phyloP scores from a whole-genome alignment of 495 filamentous ascomycete species.

The Amorphotheca resinae region DNA sequence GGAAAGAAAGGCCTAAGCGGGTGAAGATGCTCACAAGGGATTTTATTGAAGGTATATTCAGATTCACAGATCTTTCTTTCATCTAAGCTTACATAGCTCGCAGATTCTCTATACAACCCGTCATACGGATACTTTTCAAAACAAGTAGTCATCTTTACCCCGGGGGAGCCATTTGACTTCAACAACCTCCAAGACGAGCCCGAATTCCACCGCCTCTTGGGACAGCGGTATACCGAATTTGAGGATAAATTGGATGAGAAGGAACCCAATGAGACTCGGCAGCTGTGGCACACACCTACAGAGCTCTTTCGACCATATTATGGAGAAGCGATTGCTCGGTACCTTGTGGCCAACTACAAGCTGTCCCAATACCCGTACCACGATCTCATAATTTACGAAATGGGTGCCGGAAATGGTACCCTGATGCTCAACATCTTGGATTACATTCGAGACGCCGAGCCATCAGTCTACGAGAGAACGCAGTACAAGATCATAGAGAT shows the following conservation, averaged over 20 bases:
- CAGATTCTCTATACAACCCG: slow-evolving; percentile 94
- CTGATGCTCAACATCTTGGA: slow-evolving; percentile 97
- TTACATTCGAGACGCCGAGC: slow-evolving; percentile 82
- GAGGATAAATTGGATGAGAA: slow-evolving; percentile 73
- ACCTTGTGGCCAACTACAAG: slow-evolving; percentile 91
- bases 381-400: slow-evolving; percentile 96
- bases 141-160: slow-evolving; percentile 90
- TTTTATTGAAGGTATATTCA: slow-evolving; percentile 77
- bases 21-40: slow-evolving; percentile 96
- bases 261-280: slow-evolving; percentile 57
- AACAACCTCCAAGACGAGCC: slow-evolving; percentile 64
- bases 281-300: slow-evolving; percentile 97
- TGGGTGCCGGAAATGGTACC: slow-evolving; percentile 94
- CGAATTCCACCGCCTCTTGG: slow-evolving; percentile 64
- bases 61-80: background rate
- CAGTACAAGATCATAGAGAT: slow-evolving; percentile 96
- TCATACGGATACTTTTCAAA: slow-evolving; percentile 97
- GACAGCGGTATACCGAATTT: slow-evolving; percentile 72
- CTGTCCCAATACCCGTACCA: slow-evolving; percentile 87
- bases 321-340: slow-evolving; percentile 89
- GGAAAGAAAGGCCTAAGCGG: slow-evolving; percentile 64
- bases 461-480: slow-evolving; percentile 86
- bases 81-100: slow-evolving; percentile 4
- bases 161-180: slow-evolving; percentile 90
- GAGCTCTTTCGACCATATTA: slow-evolving; percentile 96